Evolutionary conservation across 768 basidiomycete species (phyloP).

Genomic region (Panaeolus cyanescens): DNA sequence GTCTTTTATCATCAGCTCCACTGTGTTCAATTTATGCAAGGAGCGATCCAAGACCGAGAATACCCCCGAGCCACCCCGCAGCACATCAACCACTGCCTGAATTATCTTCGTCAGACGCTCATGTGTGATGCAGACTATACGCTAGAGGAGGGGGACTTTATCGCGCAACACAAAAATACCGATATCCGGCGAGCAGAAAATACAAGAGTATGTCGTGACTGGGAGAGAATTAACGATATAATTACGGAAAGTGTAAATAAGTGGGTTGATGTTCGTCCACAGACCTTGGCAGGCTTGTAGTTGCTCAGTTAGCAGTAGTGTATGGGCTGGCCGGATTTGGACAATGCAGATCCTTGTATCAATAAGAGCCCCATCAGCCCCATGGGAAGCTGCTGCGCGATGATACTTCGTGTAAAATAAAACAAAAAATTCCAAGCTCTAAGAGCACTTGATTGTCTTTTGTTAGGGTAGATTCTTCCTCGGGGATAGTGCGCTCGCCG

Average conservation of each 20-base stretch:
- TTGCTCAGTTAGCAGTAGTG: too few relatives aligned
- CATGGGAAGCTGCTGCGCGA: too few relatives aligned
- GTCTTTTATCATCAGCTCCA: conserved; percentile 29
- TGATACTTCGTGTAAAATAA: too few relatives aligned
- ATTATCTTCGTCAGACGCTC: conserved; percentile 36
- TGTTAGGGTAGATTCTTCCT: too few relatives aligned
- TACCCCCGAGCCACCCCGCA: conserved; percentile 8
- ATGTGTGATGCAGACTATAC: conserved; percentile 34
- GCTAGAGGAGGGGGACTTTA: conserved; percentile 34
- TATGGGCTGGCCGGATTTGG: too few relatives aligned
- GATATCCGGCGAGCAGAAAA: conserved; percentile 2
- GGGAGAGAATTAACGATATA: conserved; percentile 6
- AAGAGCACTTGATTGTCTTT: too few relatives aligned
- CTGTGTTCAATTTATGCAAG: conserved; percentile 22
- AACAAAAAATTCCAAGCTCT: too few relatives aligned
- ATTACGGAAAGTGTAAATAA: not conserved
- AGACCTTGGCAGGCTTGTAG: too few relatives aligned
- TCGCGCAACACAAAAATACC: not conserved
- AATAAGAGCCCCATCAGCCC: too few relatives aligned
- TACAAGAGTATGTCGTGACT: conserved; percentile 5
- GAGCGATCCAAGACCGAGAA: conserved; percentile 12
- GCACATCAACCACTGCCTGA: conserved; percentile 37
- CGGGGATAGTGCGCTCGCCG: too few relatives aligned
- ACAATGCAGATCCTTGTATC: too few relatives aligned
- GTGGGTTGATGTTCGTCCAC: not conserved